Evolutionary conservation across 2,329 filamentous ascomycete genomes (phyloP), one percentile per base, ranked within the genome.

Genomic region (Westerdykella sp.): DNA sequence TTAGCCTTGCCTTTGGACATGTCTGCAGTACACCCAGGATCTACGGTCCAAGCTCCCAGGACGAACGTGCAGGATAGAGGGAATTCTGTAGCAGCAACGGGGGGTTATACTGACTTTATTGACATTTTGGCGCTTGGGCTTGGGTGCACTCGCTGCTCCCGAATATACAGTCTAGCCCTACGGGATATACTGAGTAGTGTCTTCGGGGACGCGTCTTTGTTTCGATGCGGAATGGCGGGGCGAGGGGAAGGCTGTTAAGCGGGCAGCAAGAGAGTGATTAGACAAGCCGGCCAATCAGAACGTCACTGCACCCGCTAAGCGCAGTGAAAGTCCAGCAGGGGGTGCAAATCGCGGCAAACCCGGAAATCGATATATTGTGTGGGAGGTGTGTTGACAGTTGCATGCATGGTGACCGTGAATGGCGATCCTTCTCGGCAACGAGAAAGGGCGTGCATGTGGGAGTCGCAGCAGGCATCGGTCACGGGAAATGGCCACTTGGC

Each of bases 61-160:
- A 28, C 35, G 41, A 34, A 28, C 36, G 46, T 41, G 50, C 46
- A 47, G 50, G 50, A 50, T 49, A 48, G 42, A 49, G 46, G 46
- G 47, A 37, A 43, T 14, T 3, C 44, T 41, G 44, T 12, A 4
- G 25, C 25, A 10, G 44, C 37, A 50, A 13, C 39, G 39, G 34
- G 45, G 47, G 50, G 39, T 25, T 41, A 46, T 54, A 66, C 65
- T 62, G 43, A 68, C 66, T 68, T 68, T 55, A 68, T 60, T 48
- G 65, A 67, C 65, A 68, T 40, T 34, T 40, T 31, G 41, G 37
- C n/a, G 32, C 32, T 15, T 9, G 9, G 7, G 3, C 32, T 14
- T 18, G 14, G 16, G 11, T 28, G 25, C 25, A 28, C 25, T 28
- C 25, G 25, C 25, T 28, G 25, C 25, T 28, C 25, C 9, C 25